A percentile compares a stretch with the other conserved stretches of the same genome.
Evolutionary conservation across 371 early-diverging fungal species (phyloP).

Genomic region (Thermomucor indicae-seudaticae): DNA sequence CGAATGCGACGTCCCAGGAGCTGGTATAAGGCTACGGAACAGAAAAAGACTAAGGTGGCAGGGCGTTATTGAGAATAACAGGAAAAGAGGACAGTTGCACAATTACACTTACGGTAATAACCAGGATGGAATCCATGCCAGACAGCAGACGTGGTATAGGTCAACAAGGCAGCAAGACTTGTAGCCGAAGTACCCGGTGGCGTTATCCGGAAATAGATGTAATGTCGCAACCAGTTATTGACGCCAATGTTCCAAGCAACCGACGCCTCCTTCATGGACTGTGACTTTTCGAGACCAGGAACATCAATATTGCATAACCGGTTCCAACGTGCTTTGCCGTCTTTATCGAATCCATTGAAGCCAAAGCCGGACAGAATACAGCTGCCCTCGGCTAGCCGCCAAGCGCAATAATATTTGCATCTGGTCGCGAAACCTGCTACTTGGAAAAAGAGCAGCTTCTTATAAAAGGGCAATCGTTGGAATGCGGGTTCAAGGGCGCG

Average conservation of each 20-base stretch:
- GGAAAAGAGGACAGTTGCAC: slow-evolving; percentile 26
- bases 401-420: slow-evolving; percentile 82
- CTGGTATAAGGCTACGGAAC: slow-evolving; percentile 19
- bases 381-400: slow-evolving; percentile 85
- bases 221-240: slow-evolving; percentile 79
- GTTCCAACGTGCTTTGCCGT: slow-evolving; percentile 48
- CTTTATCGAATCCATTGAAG: slow-evolving; percentile 59
- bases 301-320: slow-evolving; percentile 71
- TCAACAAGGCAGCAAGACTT: slow-evolving; percentile 54
- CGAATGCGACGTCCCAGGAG: slow-evolving; percentile 45
- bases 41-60: slow-evolving; percentile 26
- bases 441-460: slow-evolving; percentile 51
- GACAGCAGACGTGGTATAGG: slow-evolving; percentile 78
- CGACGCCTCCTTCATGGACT: slow-evolving; percentile 63
- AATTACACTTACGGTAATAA: slow-evolving; percentile 63
- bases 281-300: slow-evolving; percentile 64
- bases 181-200: slow-evolving; percentile 41
- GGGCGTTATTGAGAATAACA: neutral
- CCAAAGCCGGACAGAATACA: slow-evolving; percentile 84
- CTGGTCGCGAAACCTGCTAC: slow-evolving; percentile 65
- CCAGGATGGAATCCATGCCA: slow-evolving; percentile 97
- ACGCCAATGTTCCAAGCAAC: slow-evolving; percentile 90
- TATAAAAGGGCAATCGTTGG: slow-evolving; percentile 12
- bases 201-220: slow-evolving; percentile 75
- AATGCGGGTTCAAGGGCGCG: slow-evolving; percentile 29